Conservation (phyloP, 2,329 filamentous ascomycete species). For the Diaporthe batatas region DNA sequence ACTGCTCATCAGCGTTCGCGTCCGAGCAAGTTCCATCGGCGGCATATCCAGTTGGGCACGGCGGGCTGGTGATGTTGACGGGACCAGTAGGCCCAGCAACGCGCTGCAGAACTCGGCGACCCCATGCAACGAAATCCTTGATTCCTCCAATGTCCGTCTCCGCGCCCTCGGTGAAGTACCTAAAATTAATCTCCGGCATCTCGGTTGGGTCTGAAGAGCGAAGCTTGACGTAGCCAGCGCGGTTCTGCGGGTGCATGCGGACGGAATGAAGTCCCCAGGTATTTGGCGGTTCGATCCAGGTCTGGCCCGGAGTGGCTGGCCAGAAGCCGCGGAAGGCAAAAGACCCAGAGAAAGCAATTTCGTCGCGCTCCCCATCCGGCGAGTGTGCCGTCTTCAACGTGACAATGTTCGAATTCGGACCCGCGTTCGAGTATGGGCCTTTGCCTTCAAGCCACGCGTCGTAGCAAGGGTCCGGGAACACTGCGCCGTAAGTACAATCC, state of each 20-base stretch:
- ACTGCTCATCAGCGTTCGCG: constrained; percentile 2
- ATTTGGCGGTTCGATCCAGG: constrained; percentile 50
- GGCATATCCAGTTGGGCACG: background rate
- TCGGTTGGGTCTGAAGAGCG: constrained; percentile 72
- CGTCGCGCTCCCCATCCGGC: constrained; percentile 60
- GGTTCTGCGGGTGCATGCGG: constrained; percentile 58
- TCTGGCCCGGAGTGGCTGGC: constrained; percentile 7
- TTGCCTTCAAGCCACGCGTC: constrained; percentile 23
- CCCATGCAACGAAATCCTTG: constrained; percentile 51
- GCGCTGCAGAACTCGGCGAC: constrained; percentile 13
- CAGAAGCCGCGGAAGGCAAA: constrained; percentile 64
- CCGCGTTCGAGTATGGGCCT: constrained; percentile 15
- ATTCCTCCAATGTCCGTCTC: constrained; percentile 59
- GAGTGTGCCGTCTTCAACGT: constrained; percentile 50
- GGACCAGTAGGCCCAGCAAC: constrained; percentile 1
- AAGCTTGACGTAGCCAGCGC: constrained; percentile 72
- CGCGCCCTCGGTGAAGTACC: constrained; percentile 65
- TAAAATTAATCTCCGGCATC: constrained; percentile 72
- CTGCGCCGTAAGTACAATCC: background rate
- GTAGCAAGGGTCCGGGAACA: constrained; percentile 17
- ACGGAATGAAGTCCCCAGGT: constrained; percentile 46
- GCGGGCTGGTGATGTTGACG: constrained; percentile 17
- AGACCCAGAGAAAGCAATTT: constrained; percentile 65
- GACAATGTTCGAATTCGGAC: constrained; percentile 44
- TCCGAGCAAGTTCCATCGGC: constrained; percentile 12